phyloP scores from a whole-genome alignment of 805 yeast genomes.

The Starmerella bacillaris region DNA sequence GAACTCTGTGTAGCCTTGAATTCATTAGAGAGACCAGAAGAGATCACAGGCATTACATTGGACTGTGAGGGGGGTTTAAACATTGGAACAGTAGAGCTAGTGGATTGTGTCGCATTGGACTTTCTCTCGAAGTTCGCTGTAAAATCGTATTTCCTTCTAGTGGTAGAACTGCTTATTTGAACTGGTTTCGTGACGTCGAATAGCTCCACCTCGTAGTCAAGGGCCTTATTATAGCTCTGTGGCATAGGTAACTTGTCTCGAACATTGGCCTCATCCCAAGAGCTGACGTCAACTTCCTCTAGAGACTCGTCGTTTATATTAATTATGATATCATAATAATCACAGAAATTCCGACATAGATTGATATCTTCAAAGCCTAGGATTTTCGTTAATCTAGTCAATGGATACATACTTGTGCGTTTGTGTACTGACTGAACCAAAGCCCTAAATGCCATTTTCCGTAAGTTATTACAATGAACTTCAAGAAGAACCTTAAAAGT shows the following conservation, averaged over 20 bases:
- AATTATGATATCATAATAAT: constrained; percentile 37
- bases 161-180: too few relatives aligned
- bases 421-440: constrained; percentile 51
- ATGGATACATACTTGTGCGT: constrained; percentile 39
- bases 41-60: too few relatives aligned
- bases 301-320: constrained; percentile 1
- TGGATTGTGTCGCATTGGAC: too few relatives aligned
- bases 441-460: constrained; percentile 53
- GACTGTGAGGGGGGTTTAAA: too few relatives aligned
- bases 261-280: constrained; percentile 11
- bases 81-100: too few relatives aligned
- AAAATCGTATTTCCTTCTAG: too few relatives aligned
- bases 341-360: constrained; percentile 39
- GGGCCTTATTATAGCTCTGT: constrained; percentile 6
- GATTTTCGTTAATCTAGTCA: constrained; percentile 29
- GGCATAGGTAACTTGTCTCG: constrained; percentile 5
- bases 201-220: background rate
- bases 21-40: too few relatives aligned
- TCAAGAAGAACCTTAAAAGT: constrained; percentile 60
- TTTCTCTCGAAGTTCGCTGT: too few relatives aligned
- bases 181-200: background rate
- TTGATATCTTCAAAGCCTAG: constrained; percentile 52
- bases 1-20: too few relatives aligned
- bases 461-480: constrained; percentile 46
- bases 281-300: constrained; percentile 12